Evolutionary conservation across 441 rosid genomes (phyloP).

Genomic region (Pelargonium australe): DNA sequence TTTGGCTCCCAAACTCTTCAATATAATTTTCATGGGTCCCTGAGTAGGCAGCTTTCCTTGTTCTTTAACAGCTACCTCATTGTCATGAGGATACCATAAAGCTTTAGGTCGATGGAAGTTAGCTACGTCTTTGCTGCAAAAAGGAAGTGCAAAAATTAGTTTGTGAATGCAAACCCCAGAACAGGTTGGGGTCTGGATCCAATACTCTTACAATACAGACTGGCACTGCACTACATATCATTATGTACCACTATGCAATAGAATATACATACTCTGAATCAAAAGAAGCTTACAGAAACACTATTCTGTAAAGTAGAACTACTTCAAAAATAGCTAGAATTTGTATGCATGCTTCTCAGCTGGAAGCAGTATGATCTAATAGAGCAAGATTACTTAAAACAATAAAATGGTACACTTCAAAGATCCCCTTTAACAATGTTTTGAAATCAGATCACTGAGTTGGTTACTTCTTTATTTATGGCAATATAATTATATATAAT

Average conservation of each 20-base stretch:
- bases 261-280: neutral
- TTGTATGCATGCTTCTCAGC: neutral
- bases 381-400: neutral
- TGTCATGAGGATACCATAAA: constrained; percentile 94
- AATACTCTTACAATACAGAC: neutral
- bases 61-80: constrained; percentile 87
- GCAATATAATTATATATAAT: neutral
- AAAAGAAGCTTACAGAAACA: neutral
- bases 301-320: neutral
- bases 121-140: constrained; percentile 85
- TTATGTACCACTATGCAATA: neutral
- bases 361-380: neutral
- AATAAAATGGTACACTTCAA: neutral
- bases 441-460: neutral
- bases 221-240: neutral
- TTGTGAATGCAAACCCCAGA: neutral
- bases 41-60: constrained; percentile 74
- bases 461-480: neutral
- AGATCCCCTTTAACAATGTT: neutral
- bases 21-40: constrained; percentile 80
- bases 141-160: constrained; percentile 10
- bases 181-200: neutral
- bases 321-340: neutral
- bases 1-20: constrained; percentile 97
- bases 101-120: constrained; percentile 97